These are phyloP conservation scores for Eremothecium gossypii DNA, from an alignment of 1,139 yeast genomes.

Conservation along the genomic window DNA sequence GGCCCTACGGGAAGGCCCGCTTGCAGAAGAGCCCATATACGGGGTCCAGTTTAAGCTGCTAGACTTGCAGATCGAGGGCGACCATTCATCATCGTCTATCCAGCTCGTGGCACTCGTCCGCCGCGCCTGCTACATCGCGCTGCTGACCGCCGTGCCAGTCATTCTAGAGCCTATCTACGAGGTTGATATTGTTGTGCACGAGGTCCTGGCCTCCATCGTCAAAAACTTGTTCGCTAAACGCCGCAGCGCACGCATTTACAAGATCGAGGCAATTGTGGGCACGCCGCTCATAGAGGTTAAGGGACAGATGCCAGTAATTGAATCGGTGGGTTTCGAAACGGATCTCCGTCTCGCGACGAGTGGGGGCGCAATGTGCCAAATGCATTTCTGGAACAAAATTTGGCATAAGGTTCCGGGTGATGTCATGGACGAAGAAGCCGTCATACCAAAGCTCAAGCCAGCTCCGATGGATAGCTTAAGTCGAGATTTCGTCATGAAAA, in stretches of 20 bases:
- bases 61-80: conserved; percentile 46
- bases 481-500: conserved; percentile 81
- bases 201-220: conserved; percentile 39
- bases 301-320: conserved; percentile 79
- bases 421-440: conserved; percentile 62
- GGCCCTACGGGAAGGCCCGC: conserved; percentile 81
- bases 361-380: conserved; percentile 67
- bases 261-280: conserved; percentile 56
- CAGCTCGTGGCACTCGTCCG: conserved; percentile 78
- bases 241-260: conserved; percentile 51
- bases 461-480: conserved; percentile 66
- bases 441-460: conserved; percentile 63
- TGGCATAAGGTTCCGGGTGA: conserved; percentile 90
- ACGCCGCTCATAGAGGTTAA: conserved; percentile 56
- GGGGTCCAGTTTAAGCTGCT: conserved; percentile 64
- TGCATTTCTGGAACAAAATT: conserved; percentile 43
- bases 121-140: conserved; percentile 76
- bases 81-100: conserved; percentile 45
- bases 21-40: conserved; percentile 75
- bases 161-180: conserved; percentile 75
- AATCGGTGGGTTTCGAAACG: conserved; percentile 80
- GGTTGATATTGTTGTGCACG: conserved; percentile 50
- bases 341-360: conserved; percentile 70
- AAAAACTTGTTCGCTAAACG: conserved; percentile 49
- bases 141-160: conserved; percentile 70